Evolutionary conservation across 306 rosid genomes (phyloP), one percentile per base, ranked within the genome.

Genomic region (Chamaecrista fasciculata): DNA sequence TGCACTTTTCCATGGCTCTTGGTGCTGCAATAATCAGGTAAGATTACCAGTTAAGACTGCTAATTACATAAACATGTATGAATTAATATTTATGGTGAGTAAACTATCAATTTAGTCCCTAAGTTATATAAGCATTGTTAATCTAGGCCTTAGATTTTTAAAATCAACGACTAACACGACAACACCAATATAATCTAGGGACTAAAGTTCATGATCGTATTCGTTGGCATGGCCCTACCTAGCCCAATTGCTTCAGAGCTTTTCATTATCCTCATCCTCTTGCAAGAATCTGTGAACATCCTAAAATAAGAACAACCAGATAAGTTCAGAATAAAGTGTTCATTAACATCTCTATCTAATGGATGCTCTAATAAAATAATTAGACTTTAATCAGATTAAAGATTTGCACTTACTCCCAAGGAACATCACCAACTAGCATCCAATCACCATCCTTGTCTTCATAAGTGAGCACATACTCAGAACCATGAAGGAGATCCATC

Each of bases 381-480:
- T n/a, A 62, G 39, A 31, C 28, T 47, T 63, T 33, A 47, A 58
- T 36, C 12, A 47, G 62, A 74, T 66, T 66, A 36, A 50, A 15
- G 53, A 39, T 56, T 37, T 71, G 53, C 28, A 85, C 98, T 86
- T 88, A 93, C 98, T 83, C 86, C 98, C 98, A 93, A 1, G 98
- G 98, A 70, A 92, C 98, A 75, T 92, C 98, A 66, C 98, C 98
- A 78, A 92, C 98, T 14, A 93, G 89, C 98, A 93, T 90, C 98
- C 97, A 93, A 51, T 93, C 98, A 2, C 90, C 90, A 79, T 93
- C 98, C 79, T 90, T 93, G 78, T 93, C 98, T 83, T 93, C 98
- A 74, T 88, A 93, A 21, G 98, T 93, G 77, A 93, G 96, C 83
- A 93, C 98, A 62, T 86, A 90, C 77, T 93, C 98, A 47, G 96